Evolutionary conservation across 2,329 filamentous ascomycete genomes (phyloP), one percentile per base, ranked within the genome.

Genomic region (Bimuria novae-zelandiae): DNA sequence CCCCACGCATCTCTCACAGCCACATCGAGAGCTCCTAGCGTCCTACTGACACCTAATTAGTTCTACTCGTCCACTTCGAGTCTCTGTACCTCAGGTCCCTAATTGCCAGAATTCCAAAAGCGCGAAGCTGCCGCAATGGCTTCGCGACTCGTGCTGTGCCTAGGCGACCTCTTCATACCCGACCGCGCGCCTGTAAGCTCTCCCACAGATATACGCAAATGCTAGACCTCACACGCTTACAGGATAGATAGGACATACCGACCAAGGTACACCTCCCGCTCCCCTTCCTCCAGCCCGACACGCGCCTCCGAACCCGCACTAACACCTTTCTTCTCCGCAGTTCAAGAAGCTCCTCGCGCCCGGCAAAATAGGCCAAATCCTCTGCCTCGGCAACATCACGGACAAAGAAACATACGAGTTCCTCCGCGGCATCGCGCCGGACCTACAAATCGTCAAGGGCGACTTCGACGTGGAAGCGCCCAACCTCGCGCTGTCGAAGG

Each of bases 391-490:
- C 51, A 84, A 84, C 67, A 78, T 84, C 46, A 84, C 82, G 61
- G 79, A 81, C 54, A 80, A 80, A 63, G 79, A 80, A 59, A 83
- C 81, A 47, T 83, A 81, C 73, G 75, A 80, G 52, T 84, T 83
- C 75, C 80, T 84, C 11, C 80, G 80, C 52, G 71, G 71, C 55
- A 77, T 83, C 51, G 79, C 82, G 4, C 80, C 82, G 4, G 86
- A 89, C 65, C 78, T 89, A 35, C 86, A 89, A 63, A 82, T 89
- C 63, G 86, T 89, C 59, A 87, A 87, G 68, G 86, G 86, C 50
- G 85, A 88, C 70, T 88, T 86, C 70, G 86, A 89, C 67, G 83
- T 86, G 57, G 84, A 88, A 47, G 83, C 86, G n/a, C 80, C 84
- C 17, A 84, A 83, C 56, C 78, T 86, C 19, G 84, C 86, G 0